phyloP scores from a whole-genome alignment of 352 stramenopile species.

The Pilasporangium apinafurcum region DNA sequence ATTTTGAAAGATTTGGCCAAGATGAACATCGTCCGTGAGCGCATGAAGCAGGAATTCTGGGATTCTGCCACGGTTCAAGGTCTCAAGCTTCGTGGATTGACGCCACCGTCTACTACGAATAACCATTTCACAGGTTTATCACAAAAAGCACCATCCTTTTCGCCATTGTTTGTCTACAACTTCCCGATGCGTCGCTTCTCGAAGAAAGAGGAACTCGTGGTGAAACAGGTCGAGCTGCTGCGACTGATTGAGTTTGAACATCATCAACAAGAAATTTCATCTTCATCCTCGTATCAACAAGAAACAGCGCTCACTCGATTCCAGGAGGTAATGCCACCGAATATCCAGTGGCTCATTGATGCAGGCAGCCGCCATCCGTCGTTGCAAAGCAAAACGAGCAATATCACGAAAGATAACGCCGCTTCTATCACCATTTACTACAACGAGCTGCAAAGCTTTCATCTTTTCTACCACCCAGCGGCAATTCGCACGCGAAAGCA shows the following conservation, averaged over 20 bases:
- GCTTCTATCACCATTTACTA: constrained; percentile 3
- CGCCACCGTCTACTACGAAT: constrained; percentile 8
- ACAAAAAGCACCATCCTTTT: background rate
- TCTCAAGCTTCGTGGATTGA: constrained; percentile 52
- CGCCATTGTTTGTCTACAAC: constrained; percentile 64
- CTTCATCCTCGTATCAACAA: background rate
- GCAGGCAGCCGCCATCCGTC: constrained; percentile 39
- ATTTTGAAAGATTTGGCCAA: constrained; percentile 69
- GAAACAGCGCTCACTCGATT: constrained; percentile 25
- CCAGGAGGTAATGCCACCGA: constrained; percentile 39
- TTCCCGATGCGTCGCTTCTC: constrained; percentile 66
- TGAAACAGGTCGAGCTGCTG: constrained; percentile 50
- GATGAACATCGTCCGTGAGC: constrained; percentile 70
- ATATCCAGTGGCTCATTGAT: constrained; percentile 55
- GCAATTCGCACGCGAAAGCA: constrained; percentile 77
- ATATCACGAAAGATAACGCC: background rate
- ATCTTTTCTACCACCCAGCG: constrained; percentile 86
- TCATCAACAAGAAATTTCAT: constrained; percentile 40
- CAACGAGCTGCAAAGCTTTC: constrained; percentile 38
- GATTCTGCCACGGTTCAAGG: constrained; percentile 70
- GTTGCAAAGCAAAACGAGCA: constrained; percentile 18
- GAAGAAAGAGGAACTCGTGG: constrained; percentile 34
- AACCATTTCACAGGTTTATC: too few species aligned
- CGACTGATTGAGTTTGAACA: constrained; percentile 62
- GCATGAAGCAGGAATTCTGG: constrained; percentile 91